Base-by-base conservation (phyloP, 1,284 basidiomycete species). In the Schizophyllum commune region DNA sequence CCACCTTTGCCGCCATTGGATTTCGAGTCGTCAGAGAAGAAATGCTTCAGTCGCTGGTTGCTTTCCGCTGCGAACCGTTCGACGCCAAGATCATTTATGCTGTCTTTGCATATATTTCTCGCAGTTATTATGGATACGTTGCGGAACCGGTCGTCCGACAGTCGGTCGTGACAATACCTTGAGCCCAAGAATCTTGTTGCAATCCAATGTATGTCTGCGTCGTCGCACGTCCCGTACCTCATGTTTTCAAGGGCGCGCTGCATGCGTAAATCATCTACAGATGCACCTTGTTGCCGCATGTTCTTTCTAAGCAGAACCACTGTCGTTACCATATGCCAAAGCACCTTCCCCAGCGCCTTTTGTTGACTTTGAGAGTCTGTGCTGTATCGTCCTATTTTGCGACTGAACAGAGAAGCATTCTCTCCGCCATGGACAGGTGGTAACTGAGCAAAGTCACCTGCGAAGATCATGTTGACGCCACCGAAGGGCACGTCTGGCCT, bases 251-350 rank as follows among this genome's bases (percentile, higher is more conserved):
- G 57, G 0, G 71, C 69, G 0, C 32, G 64, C 19, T 72, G 58
- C 7, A 76, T 67, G 33, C 63, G 64, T 0, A 20, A 21, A 65
- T 77, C 75, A 0, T 70, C 65, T 1, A 32, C 11, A 6, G 64
- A 64, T 21, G 68, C 61, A 0, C 22, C 60, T 2, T 58, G 63
- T 58, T 78, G 75, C 6, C 74, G 13, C 76, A 77, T 77, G 65
- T 77, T 77, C 59, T 75, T 20, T 9, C 68, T 21, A 0, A 77
- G 60, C 15, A 77, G 72, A 0, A 77, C 72, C 1, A 77, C 73
- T 11, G 65, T 71, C 0, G 67, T 74, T 5, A 75, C 65, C 55
- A 71, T 66, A 61, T 74, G 74, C 74, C 73, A 77, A 8, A 74
- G 39, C 1, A 68, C 65, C 56, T 73, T 73, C 1, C 75, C 73